Evolutionary conservation across 2,329 filamentous ascomycete species (phyloP), one percentile per base, ranked within the genome.

Genomic region (Venturia oleaginea): DNA sequence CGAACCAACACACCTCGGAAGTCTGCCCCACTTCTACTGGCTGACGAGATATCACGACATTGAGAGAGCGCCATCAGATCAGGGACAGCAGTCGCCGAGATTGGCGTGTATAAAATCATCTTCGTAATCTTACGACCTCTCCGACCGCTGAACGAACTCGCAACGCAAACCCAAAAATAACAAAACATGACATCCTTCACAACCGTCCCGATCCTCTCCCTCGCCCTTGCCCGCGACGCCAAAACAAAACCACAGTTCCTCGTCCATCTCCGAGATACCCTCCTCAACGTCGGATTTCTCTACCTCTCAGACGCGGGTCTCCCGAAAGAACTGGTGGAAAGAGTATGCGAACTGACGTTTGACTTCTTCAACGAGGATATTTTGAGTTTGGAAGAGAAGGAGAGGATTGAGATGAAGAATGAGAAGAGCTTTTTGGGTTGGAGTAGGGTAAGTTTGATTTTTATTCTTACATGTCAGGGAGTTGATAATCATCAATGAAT

Each of bases 271-370:
- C 87, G 89, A 19, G 80, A 89, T 74, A 90, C 90, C 0, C 78
- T 96, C 38, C 84, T 96, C 70, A 88, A 93, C 73, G 89, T 95
- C n/a, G 91, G 91, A 1, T 96, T 96, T 71, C 75, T 95, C 27
- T 96, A 96, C 71, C 83, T 96, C 67, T 88, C 87, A 72, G 92
- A 95, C 71, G 87, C 90, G 2, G 89, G 88, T 27, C 86, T 93
- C 61, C 80, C 87, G 5, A 82, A 87, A 19, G 78, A 83, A 46
- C 76, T 93, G 62, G 85, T 89, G 69, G 71, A 83, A 13, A 30
- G 43, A 24, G 63, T 64, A 32, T 85, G 91, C 63, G 71, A 76
- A 2, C 82, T 91, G 70, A 90, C 89, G 55, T 84, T 84, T 63
- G 79, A 77, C 0, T 94, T 96, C 75, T 96, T 96, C 70, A 72